Evolutionary conservation across 495 filamentous ascomycete genomes (phyloP), one percentile per base, ranked within the genome.

Genomic region (Clavariopsis aquatica): DNA sequence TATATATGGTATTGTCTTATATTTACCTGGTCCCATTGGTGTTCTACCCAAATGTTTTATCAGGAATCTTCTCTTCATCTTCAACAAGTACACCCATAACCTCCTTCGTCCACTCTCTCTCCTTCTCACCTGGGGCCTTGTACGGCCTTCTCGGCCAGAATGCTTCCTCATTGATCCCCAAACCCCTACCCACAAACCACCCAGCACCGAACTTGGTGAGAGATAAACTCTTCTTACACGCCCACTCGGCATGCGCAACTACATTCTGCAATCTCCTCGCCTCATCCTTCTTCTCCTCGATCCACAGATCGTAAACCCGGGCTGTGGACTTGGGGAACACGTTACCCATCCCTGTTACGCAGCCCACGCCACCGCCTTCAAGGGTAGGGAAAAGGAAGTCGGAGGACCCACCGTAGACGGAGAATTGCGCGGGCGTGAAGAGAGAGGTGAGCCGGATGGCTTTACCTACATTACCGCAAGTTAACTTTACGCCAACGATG

Each of bases 151-250:
- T 29, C 24, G 61, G 61, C 19, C 36, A 64, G 12, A 46, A 64
- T 43, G 61, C 43, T 49, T 45, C 45, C 54, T 28, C 7, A 36
- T 64, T 53, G 10, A 64, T 2, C 41, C 52, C 61, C 15, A 64
- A 23, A 24, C 38, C 51, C 26, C 57, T 58, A 15, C 61, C 61
- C 54, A 64, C 19, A 64, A 57, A 64, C n/a, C 38, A 43, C 38
- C 61, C 52, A 17, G 61, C 61, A 23, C 61, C 61, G 51, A 53
- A 64, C 54, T 64, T 64, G 38, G 61, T 64, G 45, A 57, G 24
- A 2, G 61, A 52, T 8, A 64, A n/a, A 19, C 38, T 36, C 46
- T 64, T 64, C 46, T 64, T 64, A 51, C 61, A 64, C 52, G 61
- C 61, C 61, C 61, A 64, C 54, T 64, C 61, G 17, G 61, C 61